Base-by-base conservation (phyloP, 2,329 filamentous ascomycete genomes). In the Sclerotinia minor region DNA sequence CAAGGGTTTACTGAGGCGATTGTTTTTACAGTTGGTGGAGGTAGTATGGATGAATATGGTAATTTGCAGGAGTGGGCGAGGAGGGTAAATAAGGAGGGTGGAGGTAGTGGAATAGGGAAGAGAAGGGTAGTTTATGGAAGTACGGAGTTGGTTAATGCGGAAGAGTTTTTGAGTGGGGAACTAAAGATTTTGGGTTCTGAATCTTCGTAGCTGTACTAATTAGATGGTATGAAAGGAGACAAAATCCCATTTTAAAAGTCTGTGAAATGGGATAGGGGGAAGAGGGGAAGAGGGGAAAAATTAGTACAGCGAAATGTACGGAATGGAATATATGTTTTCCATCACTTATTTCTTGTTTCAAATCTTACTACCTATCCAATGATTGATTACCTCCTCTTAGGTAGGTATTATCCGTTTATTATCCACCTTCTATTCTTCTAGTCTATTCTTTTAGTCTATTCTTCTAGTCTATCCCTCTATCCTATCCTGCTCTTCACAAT, bases 31-130 rank as follows among this genome's bases (percentile, higher is more conserved):
- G 92, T 96, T 3, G 95, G 95, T 5, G 95, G 96, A 58, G 95
- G 95, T 53, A 97, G 93, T 77, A 98, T 99, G 92, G 95, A 99
- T 74, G 95, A 99, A 78, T 99, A 98, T 77, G 94, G 94, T 26
- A 99, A 99, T 79, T 78, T 99, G 77, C 92, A 97, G 77, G 95
- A 98, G 77, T 99, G 95, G 95, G 92, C 94, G 6, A 88, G 87
- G 78, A 85, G 94, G 72, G 50, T 59, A 53, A 66, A 66, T 66
- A 59, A 38, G 7, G 93, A 92, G 5, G 87, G 87, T 7, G 76
- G 74, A 5, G 74, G 77, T 3, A 80, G 81, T 7, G 85, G 87
- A 11, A 84, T 87, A 29, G 90, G 87, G 78, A 90, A 92, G 79
- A 85, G 92, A 73, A 85, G 93, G 71, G 91, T 99, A 13, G 91